Base-by-base conservation (phyloP, 2,329 filamentous ascomycete genomes). In the Neurospora sp. region DNA sequence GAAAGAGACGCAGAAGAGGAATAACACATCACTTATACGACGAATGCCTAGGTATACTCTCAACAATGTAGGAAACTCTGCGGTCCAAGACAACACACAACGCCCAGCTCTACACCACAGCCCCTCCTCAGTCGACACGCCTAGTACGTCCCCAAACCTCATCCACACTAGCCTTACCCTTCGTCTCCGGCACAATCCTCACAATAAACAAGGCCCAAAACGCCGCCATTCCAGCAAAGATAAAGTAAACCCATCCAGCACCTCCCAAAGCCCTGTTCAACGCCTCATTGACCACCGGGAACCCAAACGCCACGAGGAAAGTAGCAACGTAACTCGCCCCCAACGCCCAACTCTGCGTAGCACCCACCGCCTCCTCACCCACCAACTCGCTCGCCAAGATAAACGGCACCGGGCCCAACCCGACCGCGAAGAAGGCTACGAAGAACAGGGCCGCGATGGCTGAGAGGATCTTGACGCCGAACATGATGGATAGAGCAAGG, bases 361-460 rank as follows among this genome's bases (percentile, higher is more conserved):
- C 93, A 1, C 95, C 94, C 0, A 97, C 93, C 0, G 95, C 96
- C 78, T 97, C 93, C 13, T 93, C 90, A 0, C 90, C 91, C 0
- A 98, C 96, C 2, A 98, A 87, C 80, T 98, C 96, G 1, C 92
- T 94, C 0, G 94, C 91, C 66, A 99, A 85, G 74, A 98, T 96
- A 79, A 98, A 99, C 0, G 96, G 96, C 0, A 99, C 93, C 0
- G 96, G 96, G 0, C 96, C 96, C 0, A 99, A 86, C 0, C 96
- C 96, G 15, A 97, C 87, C 0, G 92, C 96, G 75, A 97, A 99
- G 77, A 91, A 93, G 4, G 88, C 90, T 2, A 98, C 96, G 76
- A 98, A 99, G 36, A 91, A 82, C 11, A 97, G 84, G 0, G 96
- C 93, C 0, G 93, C 89, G 0, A 97, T 77, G 0, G 93, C 94